These are phyloP conservation scores for Phyllosticta citrichinensis DNA, from an alignment of 2,329 filamentous ascomycete species.

Conservation along the genomic window DNA sequence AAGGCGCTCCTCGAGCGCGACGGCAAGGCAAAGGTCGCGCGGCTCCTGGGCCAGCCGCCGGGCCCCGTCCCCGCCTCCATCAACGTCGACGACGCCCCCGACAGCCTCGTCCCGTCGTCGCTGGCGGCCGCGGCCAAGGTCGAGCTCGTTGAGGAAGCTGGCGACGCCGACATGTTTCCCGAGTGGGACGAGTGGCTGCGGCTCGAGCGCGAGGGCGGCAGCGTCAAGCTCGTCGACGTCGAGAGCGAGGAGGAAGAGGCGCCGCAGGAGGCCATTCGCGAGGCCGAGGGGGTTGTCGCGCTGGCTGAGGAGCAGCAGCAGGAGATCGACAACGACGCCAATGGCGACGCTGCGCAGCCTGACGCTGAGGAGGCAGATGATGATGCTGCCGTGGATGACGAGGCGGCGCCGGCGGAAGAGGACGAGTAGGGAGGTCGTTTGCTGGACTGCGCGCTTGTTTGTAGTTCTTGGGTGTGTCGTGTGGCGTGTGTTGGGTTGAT, in stretches of 20 bases:
- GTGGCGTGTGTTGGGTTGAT: no score
- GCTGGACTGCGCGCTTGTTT: no score
- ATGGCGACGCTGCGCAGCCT: not conserved
- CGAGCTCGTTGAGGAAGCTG: conserved; percentile 41
- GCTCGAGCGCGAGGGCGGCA: conserved; percentile 63
- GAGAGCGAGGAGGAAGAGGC: conserved; percentile 23
- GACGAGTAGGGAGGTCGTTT: not conserved
- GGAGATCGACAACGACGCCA: conserved; percentile 13
- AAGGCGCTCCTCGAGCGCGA: conserved; percentile 73
- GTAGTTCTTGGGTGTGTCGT: no score
- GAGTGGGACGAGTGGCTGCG: conserved; percentile 89
- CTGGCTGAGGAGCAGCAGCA: conserved; percentile 21
- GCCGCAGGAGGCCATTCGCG: conserved; percentile 14
- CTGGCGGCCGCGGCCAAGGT: conserved; percentile 32
- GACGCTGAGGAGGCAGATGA: not conserved
- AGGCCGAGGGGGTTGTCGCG: conserved; percentile 13
- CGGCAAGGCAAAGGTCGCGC: conserved; percentile 76
- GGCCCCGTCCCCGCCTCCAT: not conserved
- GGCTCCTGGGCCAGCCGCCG: conserved; percentile 72
- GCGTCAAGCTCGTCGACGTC: conserved; percentile 24
- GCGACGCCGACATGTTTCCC: conserved; percentile 75
- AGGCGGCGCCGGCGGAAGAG: not conserved
- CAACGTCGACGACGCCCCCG: not conserved
- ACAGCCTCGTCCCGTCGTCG: conserved; percentile 29
- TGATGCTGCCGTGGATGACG: not conserved